Percentiles rank a stretch among this genome's conserved stretches.
phyloP scores from a whole-genome alignment of 2,329 filamentous ascomycete genomes.

The Fonsecaea pedrosoi region DNA sequence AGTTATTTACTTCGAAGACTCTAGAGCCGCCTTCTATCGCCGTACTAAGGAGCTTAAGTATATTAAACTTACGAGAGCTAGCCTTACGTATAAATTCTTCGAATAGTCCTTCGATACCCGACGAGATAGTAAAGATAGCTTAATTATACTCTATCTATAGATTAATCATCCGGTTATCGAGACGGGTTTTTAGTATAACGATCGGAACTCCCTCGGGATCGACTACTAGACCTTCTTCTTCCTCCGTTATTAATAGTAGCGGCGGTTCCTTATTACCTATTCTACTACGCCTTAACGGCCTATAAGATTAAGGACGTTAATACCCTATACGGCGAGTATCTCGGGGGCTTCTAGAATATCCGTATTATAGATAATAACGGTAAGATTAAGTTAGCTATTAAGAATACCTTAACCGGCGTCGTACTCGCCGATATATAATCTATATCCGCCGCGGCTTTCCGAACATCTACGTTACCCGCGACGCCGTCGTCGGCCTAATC shows the following conservation, averaged over 20 bases:
- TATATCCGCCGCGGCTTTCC: too few species aligned
- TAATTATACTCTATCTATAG: slow-evolving; percentile 90
- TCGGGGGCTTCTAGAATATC: too few species aligned
- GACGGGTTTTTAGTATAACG: slow-evolving; percentile 80
- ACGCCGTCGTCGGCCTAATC: too few species aligned
- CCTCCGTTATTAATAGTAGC: slow-evolving; percentile 50
- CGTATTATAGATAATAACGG: too few species aligned
- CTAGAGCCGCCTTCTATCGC: slow-evolving; percentile 92
- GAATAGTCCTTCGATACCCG: slow-evolving; percentile 73
- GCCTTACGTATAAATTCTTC: slow-evolving; percentile 76
- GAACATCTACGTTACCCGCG: too few species aligned
- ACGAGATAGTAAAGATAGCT: slow-evolving; percentile 77
- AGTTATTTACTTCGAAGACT: slow-evolving; percentile 81
- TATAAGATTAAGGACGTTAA: too few species aligned
- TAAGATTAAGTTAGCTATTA: too few species aligned
- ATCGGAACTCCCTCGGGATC: slow-evolving; percentile 66
- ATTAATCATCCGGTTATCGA: slow-evolving; percentile 92
- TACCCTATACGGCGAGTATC: too few species aligned
- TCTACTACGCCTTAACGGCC: too few species aligned
- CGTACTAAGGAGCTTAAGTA: slow-evolving; percentile 85
- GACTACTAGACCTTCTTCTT: slow-evolving; percentile 51
- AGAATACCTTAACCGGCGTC: too few species aligned
- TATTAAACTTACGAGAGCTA: slow-evolving; percentile 83
- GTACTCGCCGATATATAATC: too few species aligned
- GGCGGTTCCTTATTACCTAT: too few species aligned